Conservation (phyloP, 169 alveolate genomes). For the Plasmodium coatneyi region DNA sequence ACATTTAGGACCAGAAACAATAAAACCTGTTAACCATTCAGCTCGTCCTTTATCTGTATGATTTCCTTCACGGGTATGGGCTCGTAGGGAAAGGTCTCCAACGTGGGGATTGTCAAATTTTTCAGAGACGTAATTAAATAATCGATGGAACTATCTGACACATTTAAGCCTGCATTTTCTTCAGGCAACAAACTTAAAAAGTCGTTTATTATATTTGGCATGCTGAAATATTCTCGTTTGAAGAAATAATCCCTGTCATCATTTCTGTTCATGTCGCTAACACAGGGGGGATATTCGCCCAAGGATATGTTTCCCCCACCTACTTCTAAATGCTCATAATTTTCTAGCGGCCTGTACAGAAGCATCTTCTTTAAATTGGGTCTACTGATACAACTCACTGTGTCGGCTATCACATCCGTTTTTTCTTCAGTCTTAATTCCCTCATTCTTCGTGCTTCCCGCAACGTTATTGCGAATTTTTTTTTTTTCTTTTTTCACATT, state of each 20-base stretch:
- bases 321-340: slow-evolving; percentile 17
- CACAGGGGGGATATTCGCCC: slow-evolving; percentile 9
- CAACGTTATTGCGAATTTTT: background rate
- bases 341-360: slow-evolving; percentile 68
- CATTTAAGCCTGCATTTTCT: slow-evolving; percentile 31
- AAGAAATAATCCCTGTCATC: slow-evolving; percentile 19
- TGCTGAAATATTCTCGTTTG: slow-evolving; percentile 49
- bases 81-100: slow-evolving; percentile 52
- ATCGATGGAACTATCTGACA: slow-evolving; percentile 70
- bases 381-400: slow-evolving; percentile 39
- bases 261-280: background rate
- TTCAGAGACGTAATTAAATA: slow-evolving; percentile 38
- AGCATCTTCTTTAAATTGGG: slow-evolving; percentile 70
- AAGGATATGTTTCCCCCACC: background rate
- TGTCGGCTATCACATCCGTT: background rate
- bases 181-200: slow-evolving; percentile 69
- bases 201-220: slow-evolving; percentile 68
- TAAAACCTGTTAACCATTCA: background rate
- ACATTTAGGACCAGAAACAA: background rate
- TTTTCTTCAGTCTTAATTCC: background rate
- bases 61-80: slow-evolving; percentile 74
- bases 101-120: slow-evolving; percentile 48
- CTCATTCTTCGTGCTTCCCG: background rate
- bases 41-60: slow-evolving; percentile 30
- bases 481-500: slow-evolving; percentile 23